These are phyloP conservation scores for Rhododendron molle DNA, from an alignment of 148 eudicot species.

Conservation along the genomic window DNA sequence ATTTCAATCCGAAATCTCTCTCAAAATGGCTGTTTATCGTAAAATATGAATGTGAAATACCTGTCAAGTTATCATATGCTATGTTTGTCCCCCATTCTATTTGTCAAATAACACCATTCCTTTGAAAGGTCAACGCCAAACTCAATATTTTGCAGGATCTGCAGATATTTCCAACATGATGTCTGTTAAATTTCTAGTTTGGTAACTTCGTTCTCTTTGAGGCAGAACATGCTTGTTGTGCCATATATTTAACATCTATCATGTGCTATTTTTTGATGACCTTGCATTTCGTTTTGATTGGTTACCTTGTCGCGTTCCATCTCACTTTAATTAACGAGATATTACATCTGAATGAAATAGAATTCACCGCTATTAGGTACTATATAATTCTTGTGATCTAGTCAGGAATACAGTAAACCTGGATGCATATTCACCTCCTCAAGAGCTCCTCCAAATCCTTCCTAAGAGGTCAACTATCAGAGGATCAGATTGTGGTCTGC, in stretches of 20 bases:
- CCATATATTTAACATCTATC: neutral
- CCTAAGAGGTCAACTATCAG: constrained; percentile 74
- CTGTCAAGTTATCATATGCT: too few species aligned
- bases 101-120: neutral
- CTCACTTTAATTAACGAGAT: neutral
- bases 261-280: neutral
- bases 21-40: neutral
- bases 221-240: neutral
- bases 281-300: neutral
- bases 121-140: neutral
- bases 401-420: constrained; percentile 82
- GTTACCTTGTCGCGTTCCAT: neutral
- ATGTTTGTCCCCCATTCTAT: neutral
- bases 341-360: neutral
- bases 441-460: constrained; percentile 83
- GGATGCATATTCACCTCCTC: constrained; percentile 74
- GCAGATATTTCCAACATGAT: neutral
- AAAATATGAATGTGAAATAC: neutral
- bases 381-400: constrained; percentile 23
- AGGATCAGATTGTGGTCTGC: constrained; percentile 77
- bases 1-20: neutral
- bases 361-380: neutral
- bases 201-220: neutral
- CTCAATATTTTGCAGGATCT: neutral
- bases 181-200: neutral